phyloP scores from a whole-genome alignment of 1,139 yeast species.

The Lodderomyces elongisporus region DNA sequence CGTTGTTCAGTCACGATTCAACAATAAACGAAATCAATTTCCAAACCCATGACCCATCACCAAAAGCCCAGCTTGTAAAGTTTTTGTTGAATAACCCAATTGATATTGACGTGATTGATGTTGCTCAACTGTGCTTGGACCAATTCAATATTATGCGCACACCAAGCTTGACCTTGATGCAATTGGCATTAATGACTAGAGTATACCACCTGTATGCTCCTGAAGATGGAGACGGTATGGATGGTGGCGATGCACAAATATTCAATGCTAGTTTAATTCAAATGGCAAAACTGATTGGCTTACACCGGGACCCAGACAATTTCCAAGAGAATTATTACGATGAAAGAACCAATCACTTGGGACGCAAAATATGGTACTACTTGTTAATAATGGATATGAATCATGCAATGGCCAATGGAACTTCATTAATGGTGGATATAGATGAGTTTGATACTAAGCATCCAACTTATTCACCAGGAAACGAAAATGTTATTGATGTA shows the following conservation, averaged over 20 bases:
- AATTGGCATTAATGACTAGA: conserved; percentile 38
- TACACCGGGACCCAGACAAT: conserved; percentile 39
- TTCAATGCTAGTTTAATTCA: conserved; percentile 34
- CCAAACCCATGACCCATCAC: conserved; percentile 19
- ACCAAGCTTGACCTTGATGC: conserved; percentile 45
- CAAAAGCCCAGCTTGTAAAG: conserved; percentile 19
- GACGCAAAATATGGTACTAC: conserved; percentile 32
- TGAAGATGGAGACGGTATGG: conserved; percentile 46
- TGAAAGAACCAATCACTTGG: conserved; percentile 24
- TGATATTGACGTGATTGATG: conserved; percentile 26
- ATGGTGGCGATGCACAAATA: conserved; percentile 44
- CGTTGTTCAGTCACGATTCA: conserved; percentile 28
- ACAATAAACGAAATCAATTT: conserved; percentile 27
- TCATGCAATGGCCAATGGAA: conserved; percentile 36
- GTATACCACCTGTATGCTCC: conserved; percentile 41
- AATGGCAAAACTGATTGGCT: conserved; percentile 41
- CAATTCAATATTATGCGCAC: conserved; percentile 33
- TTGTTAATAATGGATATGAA: conserved; percentile 33
- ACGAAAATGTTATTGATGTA: conserved; percentile 24
- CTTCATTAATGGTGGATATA: conserved; percentile 25
- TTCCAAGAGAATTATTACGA: conserved; percentile 19
- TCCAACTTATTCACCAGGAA: conserved; percentile 29
- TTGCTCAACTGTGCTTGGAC: conserved; percentile 34
- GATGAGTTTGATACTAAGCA: conserved; percentile 30
- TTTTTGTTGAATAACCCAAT: conserved; percentile 30